Evolutionary conservation across 768 basidiomycete species (phyloP).

Genomic region (Termitomyces sp.): DNA sequence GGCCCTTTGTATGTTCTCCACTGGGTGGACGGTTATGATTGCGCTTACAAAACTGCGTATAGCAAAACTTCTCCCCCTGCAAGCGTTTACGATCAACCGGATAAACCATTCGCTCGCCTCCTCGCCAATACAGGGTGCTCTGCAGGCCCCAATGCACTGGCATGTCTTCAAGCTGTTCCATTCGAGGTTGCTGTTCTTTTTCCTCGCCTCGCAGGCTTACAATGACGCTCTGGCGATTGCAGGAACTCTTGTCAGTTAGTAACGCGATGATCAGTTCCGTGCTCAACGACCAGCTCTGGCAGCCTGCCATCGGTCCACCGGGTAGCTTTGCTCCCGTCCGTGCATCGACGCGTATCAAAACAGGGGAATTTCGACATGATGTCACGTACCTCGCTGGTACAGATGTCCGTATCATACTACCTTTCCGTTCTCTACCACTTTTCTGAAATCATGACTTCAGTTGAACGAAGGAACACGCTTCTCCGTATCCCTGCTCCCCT

Average conservation of each 20-base stretch:
- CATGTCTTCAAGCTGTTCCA: constrained; percentile 40
- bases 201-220: not conserved
- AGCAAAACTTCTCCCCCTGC: constrained; percentile 47
- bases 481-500: constrained; percentile 30
- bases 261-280: constrained; percentile 38
- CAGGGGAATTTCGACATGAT: constrained; percentile 41
- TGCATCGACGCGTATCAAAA: constrained; percentile 37
- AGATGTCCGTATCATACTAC: constrained; percentile 30
- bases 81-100: constrained; percentile 43
- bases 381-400: constrained; percentile 53
- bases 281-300: constrained; percentile 51
- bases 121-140: constrained; percentile 40
- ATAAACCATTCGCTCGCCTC: constrained; percentile 43
- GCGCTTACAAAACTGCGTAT: not conserved
- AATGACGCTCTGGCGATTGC: too few relatives aligned
- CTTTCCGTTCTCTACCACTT: not conserved
- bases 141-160: constrained; percentile 28
- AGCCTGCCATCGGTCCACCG: constrained; percentile 45
- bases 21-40: not conserved
- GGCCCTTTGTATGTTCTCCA: constrained; percentile 42
- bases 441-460: constrained; percentile 18
- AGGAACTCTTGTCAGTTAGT: constrained; percentile 46
- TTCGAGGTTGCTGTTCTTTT: constrained; percentile 27
- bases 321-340: constrained; percentile 43
- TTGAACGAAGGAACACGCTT: constrained; percentile 50